Conservation (phyloP, 2,329 filamentous ascomycete species). For the Ambrosiella beaveri region DNA sequence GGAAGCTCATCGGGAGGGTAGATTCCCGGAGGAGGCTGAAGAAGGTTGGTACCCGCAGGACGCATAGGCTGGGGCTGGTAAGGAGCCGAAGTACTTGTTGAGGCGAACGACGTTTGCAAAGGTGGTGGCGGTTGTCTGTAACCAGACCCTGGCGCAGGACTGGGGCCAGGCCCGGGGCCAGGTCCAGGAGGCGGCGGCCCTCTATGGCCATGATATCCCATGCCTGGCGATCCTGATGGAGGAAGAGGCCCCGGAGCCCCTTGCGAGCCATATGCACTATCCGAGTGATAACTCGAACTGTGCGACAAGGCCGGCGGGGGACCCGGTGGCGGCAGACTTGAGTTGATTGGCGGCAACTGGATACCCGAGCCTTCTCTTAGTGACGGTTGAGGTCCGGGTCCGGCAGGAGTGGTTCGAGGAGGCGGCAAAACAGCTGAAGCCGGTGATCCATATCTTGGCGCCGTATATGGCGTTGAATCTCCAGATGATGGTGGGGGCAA, state of each 20-base stretch:
- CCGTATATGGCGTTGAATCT: no score
- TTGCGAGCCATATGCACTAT: slow-evolving; percentile 1
- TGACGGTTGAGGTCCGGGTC: neutral
- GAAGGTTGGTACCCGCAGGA: neutral
- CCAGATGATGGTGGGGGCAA: no score
- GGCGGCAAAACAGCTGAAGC: neutral
- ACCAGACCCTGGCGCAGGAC: neutral
- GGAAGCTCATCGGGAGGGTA: slow-evolving; percentile 1
- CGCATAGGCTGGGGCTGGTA: slow-evolving; percentile 8
- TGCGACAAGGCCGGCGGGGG: neutral
- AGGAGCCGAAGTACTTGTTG: neutral
- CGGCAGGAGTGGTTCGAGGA: neutral
- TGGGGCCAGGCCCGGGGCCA: neutral
- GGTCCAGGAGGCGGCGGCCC: no score
- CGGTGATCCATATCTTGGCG: neutral
- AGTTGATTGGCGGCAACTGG: slow-evolving; percentile 1
- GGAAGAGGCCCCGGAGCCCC: neutral
- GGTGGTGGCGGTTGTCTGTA: slow-evolving; percentile 6
- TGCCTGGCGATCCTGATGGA: neutral
- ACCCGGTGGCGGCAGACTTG: slow-evolving; percentile 7
- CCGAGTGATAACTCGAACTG: slow-evolving; percentile 9
- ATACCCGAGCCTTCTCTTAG: neutral
- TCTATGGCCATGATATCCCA: neutral
- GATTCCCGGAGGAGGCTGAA: slow-evolving; percentile 5
- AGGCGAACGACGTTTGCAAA: slow-evolving; percentile 2